Base-by-base conservation (phyloP, 2,329 filamentous ascomycete genomes). In the Pestalotiopsis sp. region DNA sequence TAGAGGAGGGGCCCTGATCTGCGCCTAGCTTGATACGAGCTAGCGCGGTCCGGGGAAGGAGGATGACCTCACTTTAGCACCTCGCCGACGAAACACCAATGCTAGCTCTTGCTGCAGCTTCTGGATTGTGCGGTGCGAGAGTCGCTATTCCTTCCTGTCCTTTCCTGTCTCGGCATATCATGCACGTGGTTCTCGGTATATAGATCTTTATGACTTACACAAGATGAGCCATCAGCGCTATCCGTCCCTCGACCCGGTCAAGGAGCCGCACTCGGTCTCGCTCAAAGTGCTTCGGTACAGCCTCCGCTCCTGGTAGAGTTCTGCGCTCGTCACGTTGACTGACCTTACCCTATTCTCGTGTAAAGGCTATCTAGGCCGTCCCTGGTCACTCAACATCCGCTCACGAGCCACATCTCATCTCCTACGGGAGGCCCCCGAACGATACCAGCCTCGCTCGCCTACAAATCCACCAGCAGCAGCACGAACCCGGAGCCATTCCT, bases 291-390 rank as follows among this genome's bases (percentile, higher is more conserved):
- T 93, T 49, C 84, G 91, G 91, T 91, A 83, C 39, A 38, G n/a
- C 13, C 49, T 72, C 78, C 69, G 27, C 25, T 4, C 17, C 62
- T 65, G 38, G 58, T 27, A 64, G 20, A 41, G 36, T 58, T 31
- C 20, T 45, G 4, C n/a, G 14, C 25, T 23, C 62, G 14, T 23
- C 61, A 23, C 52, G 4, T 6, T n/a, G 67, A 70, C 67, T 71
- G 68, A 71, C 67, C 38, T 67, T 70, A 69, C 66, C 20, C n/a
- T 52, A 20, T 6, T 59, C n/a, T n/a, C 36, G 36, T 49, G 11
- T 27, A 38, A 74, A 97, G 94, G 69, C 88, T 98, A 69, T 97
- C 95, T 0, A 91, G 93, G 14, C 94, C 93, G 1, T 92, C 92
- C 3, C 88, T 95, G 67, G 90, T 93, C 52, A 83, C 88, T 11